Conservation (phyloP, 257 asterid genomes). For the Fraxinus excelsior region DNA sequence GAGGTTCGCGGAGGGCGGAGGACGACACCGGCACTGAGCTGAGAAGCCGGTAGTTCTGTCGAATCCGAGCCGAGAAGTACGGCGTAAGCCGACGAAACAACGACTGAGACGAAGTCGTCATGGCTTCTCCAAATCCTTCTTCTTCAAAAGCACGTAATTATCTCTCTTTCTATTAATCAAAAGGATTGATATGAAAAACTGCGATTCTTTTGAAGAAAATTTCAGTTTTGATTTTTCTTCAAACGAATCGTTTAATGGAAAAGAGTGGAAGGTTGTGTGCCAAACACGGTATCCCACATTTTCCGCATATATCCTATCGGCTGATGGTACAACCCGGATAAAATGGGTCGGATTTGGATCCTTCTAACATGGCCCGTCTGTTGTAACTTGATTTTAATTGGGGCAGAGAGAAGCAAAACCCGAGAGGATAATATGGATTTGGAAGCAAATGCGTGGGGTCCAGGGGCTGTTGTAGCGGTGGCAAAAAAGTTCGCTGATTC, state of each 20-base stretch:
- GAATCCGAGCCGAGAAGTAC: constrained; percentile 53
- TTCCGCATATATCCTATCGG: neutral
- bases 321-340: neutral
- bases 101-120: constrained; percentile 49
- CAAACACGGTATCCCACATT: neutral
- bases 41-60: constrained; percentile 64
- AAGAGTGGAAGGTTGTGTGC: neutral
- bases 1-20: constrained; percentile 48
- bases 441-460: no score
- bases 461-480: no score
- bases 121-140: constrained; percentile 18
- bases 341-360: neutral
- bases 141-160: neutral
- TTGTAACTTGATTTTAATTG: no score
- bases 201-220: neutral
- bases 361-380: no score
- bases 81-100: constrained; percentile 61
- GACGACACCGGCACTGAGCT: constrained; percentile 41
- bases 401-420: no score
- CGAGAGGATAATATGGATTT: no score
- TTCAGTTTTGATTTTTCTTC: neutral
- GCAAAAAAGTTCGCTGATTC: no score
- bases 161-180: neutral
- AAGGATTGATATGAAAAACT: neutral
- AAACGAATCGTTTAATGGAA: neutral